phyloP scores from a whole-genome alignment of 192 early-diverging fungal species.

The Geosiphon pyriformis region DNA sequence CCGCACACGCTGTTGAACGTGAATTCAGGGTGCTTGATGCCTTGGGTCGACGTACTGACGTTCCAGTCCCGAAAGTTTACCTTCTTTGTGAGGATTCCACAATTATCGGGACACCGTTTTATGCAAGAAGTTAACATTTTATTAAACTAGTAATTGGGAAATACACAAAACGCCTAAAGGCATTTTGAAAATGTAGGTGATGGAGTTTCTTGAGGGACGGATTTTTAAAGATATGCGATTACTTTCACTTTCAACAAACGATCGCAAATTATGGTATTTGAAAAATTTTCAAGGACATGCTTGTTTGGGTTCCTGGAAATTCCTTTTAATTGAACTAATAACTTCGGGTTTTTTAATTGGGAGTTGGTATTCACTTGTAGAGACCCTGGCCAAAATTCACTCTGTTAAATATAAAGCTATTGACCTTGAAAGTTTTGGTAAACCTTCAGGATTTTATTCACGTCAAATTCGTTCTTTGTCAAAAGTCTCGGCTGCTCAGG shows the following conservation, averaged over 20 bases:
- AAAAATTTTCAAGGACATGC: no score
- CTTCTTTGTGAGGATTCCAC: constrained; percentile 79
- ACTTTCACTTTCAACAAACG: constrained; percentile 44
- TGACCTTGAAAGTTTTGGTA: constrained; percentile 70
- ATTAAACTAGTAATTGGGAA: background rate
- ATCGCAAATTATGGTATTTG: constrained; percentile 50
- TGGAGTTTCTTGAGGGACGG: constrained; percentile 91
- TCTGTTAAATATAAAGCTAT: constrained; percentile 56
- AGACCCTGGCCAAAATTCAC: constrained; percentile 78
- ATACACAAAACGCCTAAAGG: background rate
- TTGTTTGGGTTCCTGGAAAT: background rate
- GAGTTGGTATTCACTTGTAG: constrained; percentile 67
- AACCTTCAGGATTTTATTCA: constrained; percentile 67
- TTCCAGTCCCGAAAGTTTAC: constrained; percentile 88
- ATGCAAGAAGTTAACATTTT: constrained; percentile 43
- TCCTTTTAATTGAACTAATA: no score
- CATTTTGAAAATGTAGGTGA: constrained; percentile 45
- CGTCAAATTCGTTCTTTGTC: constrained; percentile 73
- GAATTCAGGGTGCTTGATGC: constrained; percentile 80
- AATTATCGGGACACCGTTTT: constrained; percentile 90
- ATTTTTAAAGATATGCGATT: constrained; percentile 70
- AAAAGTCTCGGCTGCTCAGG: constrained; percentile 66
- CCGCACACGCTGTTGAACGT: constrained; percentile 89
- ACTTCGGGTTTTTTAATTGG: background rate
- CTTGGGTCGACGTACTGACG: constrained; percentile 61